Evolutionary conservation across 805 yeast genomes (phyloP).

Genomic region (Lipomyces sp.): DNA sequence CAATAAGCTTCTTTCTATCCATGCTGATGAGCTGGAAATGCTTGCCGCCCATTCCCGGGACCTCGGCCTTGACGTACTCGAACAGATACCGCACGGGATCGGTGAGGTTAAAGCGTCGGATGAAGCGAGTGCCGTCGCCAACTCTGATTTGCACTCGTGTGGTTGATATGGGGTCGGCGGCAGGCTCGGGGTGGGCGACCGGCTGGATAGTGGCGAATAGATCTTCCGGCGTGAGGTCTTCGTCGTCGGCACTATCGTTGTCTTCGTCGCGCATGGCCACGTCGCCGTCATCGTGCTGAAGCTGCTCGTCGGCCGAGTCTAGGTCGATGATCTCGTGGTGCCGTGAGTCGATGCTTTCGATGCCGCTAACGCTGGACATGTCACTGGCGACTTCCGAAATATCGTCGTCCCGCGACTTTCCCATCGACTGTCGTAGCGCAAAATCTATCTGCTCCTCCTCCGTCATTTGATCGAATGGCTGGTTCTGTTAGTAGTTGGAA

Average conservation of each 20-base stretch:
- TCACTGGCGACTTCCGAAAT: slow-evolving; percentile 35
- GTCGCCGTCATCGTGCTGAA: slow-evolving; percentile 33
- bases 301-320: too few species aligned
- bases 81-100: slow-evolving; percentile 62
- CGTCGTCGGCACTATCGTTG: too few species aligned
- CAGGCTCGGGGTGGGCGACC: slow-evolving; percentile 60
- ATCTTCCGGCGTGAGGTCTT: slow-evolving; percentile 8
- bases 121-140: slow-evolving; percentile 79
- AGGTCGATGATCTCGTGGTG: slow-evolving; percentile 33
- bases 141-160: slow-evolving; percentile 86
- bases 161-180: slow-evolving; percentile 49
- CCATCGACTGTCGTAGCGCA: slow-evolving; percentile 68
- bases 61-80: slow-evolving; percentile 61
- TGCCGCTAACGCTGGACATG: slow-evolving; percentile 36
- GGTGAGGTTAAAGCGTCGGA: slow-evolving; percentile 59
- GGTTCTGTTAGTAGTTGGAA: background rate
- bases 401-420: slow-evolving; percentile 30
- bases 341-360: slow-evolving; percentile 21
- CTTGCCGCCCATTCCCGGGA: slow-evolving; percentile 45
- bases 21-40: slow-evolving; percentile 46
- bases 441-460: slow-evolving; percentile 82
- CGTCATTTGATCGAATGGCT: slow-evolving; percentile 55
- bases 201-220: slow-evolving; percentile 50
- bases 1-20: slow-evolving; percentile 58
- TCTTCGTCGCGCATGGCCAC: slow-evolving; percentile 13